Evolutionary conservation across 164 flowering plant species (phyloP).

Genomic region (Vitis cinerea): DNA sequence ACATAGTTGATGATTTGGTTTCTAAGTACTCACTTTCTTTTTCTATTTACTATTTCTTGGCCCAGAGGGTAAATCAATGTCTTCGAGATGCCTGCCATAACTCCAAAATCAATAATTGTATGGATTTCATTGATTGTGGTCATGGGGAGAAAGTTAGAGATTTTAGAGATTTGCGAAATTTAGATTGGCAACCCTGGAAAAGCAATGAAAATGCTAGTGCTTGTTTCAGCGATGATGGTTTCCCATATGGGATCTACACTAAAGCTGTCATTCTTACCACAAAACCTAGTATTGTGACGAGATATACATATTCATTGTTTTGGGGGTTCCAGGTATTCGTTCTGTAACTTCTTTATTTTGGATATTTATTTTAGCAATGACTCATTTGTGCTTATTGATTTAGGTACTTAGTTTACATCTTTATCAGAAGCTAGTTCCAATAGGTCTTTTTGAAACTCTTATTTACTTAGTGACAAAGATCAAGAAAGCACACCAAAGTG

Average conservation of each 20-base stretch:
- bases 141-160: constrained; percentile 19
- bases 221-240: constrained; percentile 43
- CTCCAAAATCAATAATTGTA: constrained; percentile 24
- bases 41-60: constrained; percentile 4
- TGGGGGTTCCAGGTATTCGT: constrained; percentile 93
- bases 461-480: no score
- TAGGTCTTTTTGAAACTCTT: no score
- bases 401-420: background rate
- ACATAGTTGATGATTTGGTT: no score
- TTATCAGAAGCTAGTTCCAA: background rate
- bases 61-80: constrained; percentile 90
- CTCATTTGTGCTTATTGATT: background rate
- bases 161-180: background rate
- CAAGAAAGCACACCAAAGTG: no score
- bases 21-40: background rate
- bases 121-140: constrained; percentile 69
- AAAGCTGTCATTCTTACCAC: constrained; percentile 64
- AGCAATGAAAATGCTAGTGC: constrained; percentile 29
- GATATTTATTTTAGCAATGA: background rate
- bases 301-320: constrained; percentile 75
- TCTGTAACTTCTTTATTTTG: background rate
- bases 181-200: constrained; percentile 36
- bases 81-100: constrained; percentile 61
- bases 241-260: constrained; percentile 65
- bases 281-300: constrained; percentile 27